Base-by-base conservation (phyloP, 1,284 basidiomycete genomes). In the Heliocybe sulcata region DNA sequence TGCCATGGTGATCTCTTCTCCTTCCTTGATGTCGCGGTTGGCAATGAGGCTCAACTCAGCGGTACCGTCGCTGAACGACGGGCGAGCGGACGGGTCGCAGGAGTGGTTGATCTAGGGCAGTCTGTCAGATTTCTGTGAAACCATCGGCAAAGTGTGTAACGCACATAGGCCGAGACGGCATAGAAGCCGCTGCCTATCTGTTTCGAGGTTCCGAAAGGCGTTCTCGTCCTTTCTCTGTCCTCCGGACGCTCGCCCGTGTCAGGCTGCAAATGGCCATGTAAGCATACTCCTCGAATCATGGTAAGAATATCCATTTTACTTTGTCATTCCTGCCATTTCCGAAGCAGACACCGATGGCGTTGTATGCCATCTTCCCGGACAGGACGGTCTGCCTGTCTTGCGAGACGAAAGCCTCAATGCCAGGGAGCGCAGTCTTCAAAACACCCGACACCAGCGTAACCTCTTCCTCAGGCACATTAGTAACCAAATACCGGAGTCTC, bases 131-230 rank as follows among this genome's bases (percentile, higher is more conserved):
- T 6, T 16, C 8, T 6, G 6, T 42, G 16, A n/a, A n/a, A 16
- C 55, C n/a, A 55, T 19, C 14, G 33, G 38, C 33, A 35, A 2
- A n/a, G 42, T 22, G 19, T n/a, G n/a, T n/a, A 45, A 65, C 80
- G 54, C 56, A 82, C 83, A 67, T 92, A 90, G 35, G 88, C 80
- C 1, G 90, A 90, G 50, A 91, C 76, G 23, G 80, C 73, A 67
- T 88, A 92, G 61, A 91, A 72, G 14, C 83, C 90, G 54, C 77
- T 77, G 52, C 89, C 89, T 54, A 88, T 70, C 69, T 92, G 90
- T 33, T 77, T 83, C 45, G 79, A 71, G 2, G 87, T 90, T 48
- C 90, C 89, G 56, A 78, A 72, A 1, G 87, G 82, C 2, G 86
- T 90, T 54, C 89, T 82, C 1, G 87, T 87, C 64, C 77, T 77